Base-by-base conservation (phyloP, 352 stramenopile genomes). In the Aphanomyces cochlioides region DNA sequence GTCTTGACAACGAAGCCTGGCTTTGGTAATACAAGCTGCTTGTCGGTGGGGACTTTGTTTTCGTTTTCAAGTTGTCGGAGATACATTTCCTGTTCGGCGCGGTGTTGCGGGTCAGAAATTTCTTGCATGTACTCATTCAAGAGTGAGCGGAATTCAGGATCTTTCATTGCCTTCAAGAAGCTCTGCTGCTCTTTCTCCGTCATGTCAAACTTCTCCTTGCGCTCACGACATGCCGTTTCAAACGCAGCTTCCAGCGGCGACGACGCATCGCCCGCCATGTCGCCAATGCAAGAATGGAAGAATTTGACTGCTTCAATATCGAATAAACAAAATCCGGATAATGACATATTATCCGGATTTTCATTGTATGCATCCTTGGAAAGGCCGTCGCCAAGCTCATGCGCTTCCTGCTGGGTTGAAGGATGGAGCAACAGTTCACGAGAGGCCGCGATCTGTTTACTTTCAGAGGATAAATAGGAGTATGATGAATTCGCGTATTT, bases 111-210 rank as follows among this genome's bases (percentile, higher is more conserved):
- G 79, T 98, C 92, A 17, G 87, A 90, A 58, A 98, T 95, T 75
- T 98, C 93, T 36, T 88, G 75, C 79, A 98, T 96, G 78, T 98
- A 98, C 40, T 98, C 93, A 64, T 90, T 88, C 47, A 98, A 75
- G 34, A 98, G 78, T 65, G 89, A 86, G 10, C 90, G 88, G 77
- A 98, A 98, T 66, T 96, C 82, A 0, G 90, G 84, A 65, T 98
- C 79, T 63, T 89, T 79, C 79, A 98, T 96, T 43, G 93, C 93
- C 57, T 85, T 82, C 39, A 95, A 76, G 75, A 98, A 97, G 67
- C 87, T 87, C 15, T 89, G 66, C 74, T 96, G 81, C 70, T 96
- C 87, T 7, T 90, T 77, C 8, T 57, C 43, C 28, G 66, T 84
- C 72, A 90, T 83, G 47, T 69, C 47, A 28, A 69, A 69, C n/a